Conservation (phyloP, 2,329 filamentous ascomycete species). For the Penicillium sumatraense region DNA sequence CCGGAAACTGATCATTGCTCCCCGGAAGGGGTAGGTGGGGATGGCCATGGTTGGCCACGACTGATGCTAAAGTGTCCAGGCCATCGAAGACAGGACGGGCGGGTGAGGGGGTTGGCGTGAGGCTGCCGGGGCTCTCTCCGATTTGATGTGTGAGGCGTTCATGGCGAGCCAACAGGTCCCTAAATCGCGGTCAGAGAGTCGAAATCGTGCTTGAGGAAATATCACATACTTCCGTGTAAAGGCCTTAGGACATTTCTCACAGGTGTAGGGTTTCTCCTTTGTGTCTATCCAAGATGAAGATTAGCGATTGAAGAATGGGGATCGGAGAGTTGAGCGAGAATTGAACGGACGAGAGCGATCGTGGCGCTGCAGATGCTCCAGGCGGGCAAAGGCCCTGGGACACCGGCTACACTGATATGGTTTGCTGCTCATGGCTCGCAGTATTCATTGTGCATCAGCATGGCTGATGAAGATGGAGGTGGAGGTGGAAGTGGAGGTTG, state of each 20-base stretch:
- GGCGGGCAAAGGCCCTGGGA: conserved; percentile 34
- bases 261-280: conserved; percentile 40
- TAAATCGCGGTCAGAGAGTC: conserved; percentile 1
- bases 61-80: conserved; percentile 34
- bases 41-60: conserved; percentile 28
- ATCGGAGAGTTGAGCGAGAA: background rate
- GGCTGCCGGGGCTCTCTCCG: conserved; percentile 14
- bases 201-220: background rate
- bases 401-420: conserved; percentile 38
- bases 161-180: conserved; percentile 38
- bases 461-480: background rate
- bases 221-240: conserved; percentile 38
- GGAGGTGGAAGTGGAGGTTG: background rate
- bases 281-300: conserved; percentile 31
- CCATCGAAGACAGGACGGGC: conserved; percentile 28
- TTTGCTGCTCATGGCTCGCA: conserved; percentile 19
- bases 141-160: conserved; percentile 34
- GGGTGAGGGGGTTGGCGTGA: conserved; percentile 23
- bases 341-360: conserved; percentile 36
- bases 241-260: conserved; percentile 36
- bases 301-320: conserved; percentile 13
- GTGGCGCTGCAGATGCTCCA: conserved; percentile 42
- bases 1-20: conserved; percentile 16
- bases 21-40: conserved; percentile 13
- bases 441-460: background rate